A percentile compares a stretch with the other conserved stretches of the same genome.
Conservation (phyloP, 2,329 filamentous ascomycete genomes). For the Ilyonectria robusta region DNA sequence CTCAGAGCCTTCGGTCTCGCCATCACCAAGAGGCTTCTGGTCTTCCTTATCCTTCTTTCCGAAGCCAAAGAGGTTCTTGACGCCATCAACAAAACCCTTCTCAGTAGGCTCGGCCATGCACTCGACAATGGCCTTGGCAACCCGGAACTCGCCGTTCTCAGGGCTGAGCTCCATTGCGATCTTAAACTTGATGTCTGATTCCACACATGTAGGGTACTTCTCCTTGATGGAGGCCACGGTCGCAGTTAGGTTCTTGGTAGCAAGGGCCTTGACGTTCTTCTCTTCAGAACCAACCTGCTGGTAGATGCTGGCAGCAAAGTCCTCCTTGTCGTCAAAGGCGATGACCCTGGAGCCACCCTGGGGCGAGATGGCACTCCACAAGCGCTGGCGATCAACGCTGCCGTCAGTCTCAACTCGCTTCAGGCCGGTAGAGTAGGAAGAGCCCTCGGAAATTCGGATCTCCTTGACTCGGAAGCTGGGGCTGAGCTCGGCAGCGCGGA, state of each 20-base stretch:
- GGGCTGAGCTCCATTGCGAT: constrained; percentile 80
- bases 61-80: constrained; percentile 97
- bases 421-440: constrained; percentile 80
- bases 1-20: constrained; percentile 52
- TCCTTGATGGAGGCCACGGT: constrained; percentile 85
- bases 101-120: constrained; percentile 87
- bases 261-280: constrained; percentile 74
- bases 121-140: constrained; percentile 82
- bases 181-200: constrained; percentile 84
- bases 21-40: constrained; percentile 75
- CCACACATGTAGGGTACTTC: constrained; percentile 79
- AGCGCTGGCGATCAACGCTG: constrained; percentile 80
- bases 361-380: constrained; percentile 85
- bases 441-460: constrained; percentile 85
- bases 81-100: constrained; percentile 88
- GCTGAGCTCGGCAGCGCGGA: constrained; percentile 92
- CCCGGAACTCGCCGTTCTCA: constrained; percentile 84
- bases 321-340: constrained; percentile 84
- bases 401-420: constrained; percentile 78
- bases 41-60: constrained; percentile 89
- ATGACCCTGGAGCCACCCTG: constrained; percentile 87
- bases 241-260: constrained; percentile 88
- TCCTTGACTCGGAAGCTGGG: constrained; percentile 98
- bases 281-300: constrained; percentile 76
- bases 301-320: constrained; percentile 85